A percentile compares a stretch with the other conserved stretches of the same genome.
Conservation (phyloP, 192 early-diverging fungal genomes). For the Backusella parvicylindrica region DNA sequence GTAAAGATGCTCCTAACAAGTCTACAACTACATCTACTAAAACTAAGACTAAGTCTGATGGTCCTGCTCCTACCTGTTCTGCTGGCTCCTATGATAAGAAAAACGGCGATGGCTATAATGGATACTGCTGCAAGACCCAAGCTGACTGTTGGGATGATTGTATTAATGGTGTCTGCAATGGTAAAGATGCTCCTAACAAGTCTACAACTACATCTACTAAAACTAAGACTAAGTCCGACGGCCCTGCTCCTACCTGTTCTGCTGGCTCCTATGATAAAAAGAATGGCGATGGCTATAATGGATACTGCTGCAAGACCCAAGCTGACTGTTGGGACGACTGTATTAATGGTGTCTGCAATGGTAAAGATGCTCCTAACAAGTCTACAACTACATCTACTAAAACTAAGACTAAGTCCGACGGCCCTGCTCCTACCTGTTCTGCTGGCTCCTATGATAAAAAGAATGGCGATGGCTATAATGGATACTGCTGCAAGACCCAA, state of each 20-base stretch:
- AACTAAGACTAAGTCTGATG: background rate
- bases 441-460: background rate
- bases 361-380: background rate
- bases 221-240: background rate
- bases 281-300: background rate
- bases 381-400: background rate
- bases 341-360: background rate
- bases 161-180: background rate
- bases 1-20: background rate
- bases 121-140: background rate
- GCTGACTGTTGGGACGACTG: background rate
- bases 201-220: background rate
- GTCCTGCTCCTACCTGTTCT: background rate
- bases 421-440: background rate
- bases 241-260: background rate
- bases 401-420: background rate
- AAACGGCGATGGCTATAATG: background rate
- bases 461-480: background rate
- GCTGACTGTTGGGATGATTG: background rate
- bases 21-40: background rate
- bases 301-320: background rate
- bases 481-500: background rate
- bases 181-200: background rate
- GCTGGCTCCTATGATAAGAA: background rate
- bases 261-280: background rate